These are phyloP conservation scores for Polytrichum commune DNA, from an alignment of 225 moss, liverwort and hornwort genomes.

Conservation along the genomic window DNA sequence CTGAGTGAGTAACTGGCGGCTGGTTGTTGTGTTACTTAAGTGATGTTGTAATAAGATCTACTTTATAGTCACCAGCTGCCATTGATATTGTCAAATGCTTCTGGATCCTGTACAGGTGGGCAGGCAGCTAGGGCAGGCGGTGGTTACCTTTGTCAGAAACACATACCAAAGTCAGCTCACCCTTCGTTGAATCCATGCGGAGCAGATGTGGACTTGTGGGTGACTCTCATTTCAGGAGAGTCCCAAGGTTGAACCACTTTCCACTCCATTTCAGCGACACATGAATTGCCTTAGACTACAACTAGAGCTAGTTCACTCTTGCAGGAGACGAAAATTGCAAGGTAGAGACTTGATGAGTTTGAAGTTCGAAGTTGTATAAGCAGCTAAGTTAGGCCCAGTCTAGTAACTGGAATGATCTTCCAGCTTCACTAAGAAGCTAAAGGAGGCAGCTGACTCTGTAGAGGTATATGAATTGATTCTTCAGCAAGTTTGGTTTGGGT, in stretches of 20 bases:
- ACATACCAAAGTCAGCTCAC: constrained; percentile 8
- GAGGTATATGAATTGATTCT: too few species aligned
- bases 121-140: not conserved
- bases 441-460: too few species aligned
- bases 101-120: not conserved
- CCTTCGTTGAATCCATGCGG: not conserved
- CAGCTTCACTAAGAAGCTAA: too few species aligned
- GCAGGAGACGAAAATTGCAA: too few species aligned
- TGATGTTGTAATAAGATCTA: not conserved
- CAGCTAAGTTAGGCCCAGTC: too few species aligned
- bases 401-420: too few species aligned
- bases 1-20: not conserved
- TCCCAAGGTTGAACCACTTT: not conserved
- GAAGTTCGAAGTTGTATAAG: too few species aligned
- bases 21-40: not conserved
- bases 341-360: too few species aligned
- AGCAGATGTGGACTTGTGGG: not conserved
- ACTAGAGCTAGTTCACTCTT: too few species aligned
- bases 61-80: not conserved
- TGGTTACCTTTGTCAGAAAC: constrained; percentile 3
- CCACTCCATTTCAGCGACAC: too few species aligned
- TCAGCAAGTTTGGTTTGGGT: too few species aligned
- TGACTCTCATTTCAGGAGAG: not conserved
- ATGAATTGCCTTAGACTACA: too few species aligned
- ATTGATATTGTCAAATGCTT: constrained; percentile 9